Conservation (phyloP, 2,329 filamentous ascomycete genomes). For the Trichoderma sp. region DNA sequence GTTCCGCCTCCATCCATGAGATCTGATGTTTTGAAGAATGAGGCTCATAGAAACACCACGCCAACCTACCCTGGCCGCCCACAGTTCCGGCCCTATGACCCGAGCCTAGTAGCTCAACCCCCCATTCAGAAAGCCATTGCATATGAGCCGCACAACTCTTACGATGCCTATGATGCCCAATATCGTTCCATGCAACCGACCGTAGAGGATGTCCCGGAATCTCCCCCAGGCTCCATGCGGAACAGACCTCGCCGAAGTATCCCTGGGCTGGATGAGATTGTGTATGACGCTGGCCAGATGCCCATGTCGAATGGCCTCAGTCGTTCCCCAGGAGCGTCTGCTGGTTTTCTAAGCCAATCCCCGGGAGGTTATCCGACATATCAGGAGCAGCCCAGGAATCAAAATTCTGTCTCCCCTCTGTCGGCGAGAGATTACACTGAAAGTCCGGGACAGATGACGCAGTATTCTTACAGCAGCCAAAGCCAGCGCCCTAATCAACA, state of each 20-base stretch:
- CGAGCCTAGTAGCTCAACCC: conserved; percentile 36
- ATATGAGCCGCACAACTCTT: conserved; percentile 45
- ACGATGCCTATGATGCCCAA: conserved; percentile 49
- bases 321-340: conserved; percentile 32
- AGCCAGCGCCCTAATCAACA: conserved; percentile 33
- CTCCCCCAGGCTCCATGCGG: conserved; percentile 34
- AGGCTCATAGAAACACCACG: conserved; percentile 54
- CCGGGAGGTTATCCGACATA: conserved; percentile 27
- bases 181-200: conserved; percentile 58
- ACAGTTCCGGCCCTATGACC: conserved; percentile 52
- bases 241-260: conserved; percentile 30
- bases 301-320: conserved; percentile 48
- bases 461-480: conserved; percentile 33
- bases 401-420: conserved; percentile 32
- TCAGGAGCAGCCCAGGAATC: conserved; percentile 23
- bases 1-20: conserved; percentile 53
- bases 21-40: conserved; percentile 56
- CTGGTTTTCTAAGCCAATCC: conserved; percentile 29
- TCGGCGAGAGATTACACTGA: conserved; percentile 38
- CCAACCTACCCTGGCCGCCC: conserved; percentile 54
- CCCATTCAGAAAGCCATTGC: conserved; percentile 8
- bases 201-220: conserved; percentile 63
- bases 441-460: conserved; percentile 31
- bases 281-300: conserved; percentile 40
- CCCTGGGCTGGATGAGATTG: conserved; percentile 36